Percentiles rank a stretch among this genome's conserved stretches.
Conservation (phyloP, 129 eudicot species). For the Ambrosia artemisiifolia region DNA sequence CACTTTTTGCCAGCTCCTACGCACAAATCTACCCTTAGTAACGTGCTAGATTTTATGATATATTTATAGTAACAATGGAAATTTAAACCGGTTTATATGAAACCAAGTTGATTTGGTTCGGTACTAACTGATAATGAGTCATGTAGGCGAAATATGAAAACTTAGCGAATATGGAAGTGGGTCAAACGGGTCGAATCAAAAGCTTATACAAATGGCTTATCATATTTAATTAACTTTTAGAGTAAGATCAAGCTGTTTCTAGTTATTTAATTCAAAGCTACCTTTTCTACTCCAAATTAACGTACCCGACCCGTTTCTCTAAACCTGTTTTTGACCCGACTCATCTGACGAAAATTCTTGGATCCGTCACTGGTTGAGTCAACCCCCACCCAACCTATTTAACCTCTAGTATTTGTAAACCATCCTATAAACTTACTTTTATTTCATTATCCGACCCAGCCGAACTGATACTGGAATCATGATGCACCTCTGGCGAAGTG, state of each 20-base stretch:
- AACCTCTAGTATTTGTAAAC: neutral
- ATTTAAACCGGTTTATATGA: neutral
- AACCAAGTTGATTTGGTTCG: neutral
- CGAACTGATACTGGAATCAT: slow-evolving; percentile 49
- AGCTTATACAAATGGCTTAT: neutral
- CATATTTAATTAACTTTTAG: neutral
- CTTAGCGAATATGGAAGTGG: neutral
- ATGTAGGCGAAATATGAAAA: neutral
- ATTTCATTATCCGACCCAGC: slow-evolving; percentile 58
- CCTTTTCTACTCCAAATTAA: neutral
- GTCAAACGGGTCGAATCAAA: neutral
- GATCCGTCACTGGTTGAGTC: neutral
- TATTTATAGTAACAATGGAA: neutral
- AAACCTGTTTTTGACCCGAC: neutral
- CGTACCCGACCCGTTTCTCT: neutral
- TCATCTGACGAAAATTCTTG: neutral
- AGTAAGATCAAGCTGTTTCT: neutral
- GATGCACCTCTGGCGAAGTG: slow-evolving; percentile 38
- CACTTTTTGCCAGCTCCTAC: slow-evolving; percentile 47
- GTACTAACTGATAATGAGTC: neutral
- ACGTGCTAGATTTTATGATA: neutral
- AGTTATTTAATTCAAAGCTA: neutral
- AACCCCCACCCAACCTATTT: neutral
- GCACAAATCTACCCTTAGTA: slow-evolving; percentile 26
- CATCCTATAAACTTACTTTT: slow-evolving; percentile 39